Percentiles rank a stretch among this genome's conserved stretches.
phyloP scores from a whole-genome alignment of 768 basidiomycete species.

The Termitomyces sp. region DNA sequence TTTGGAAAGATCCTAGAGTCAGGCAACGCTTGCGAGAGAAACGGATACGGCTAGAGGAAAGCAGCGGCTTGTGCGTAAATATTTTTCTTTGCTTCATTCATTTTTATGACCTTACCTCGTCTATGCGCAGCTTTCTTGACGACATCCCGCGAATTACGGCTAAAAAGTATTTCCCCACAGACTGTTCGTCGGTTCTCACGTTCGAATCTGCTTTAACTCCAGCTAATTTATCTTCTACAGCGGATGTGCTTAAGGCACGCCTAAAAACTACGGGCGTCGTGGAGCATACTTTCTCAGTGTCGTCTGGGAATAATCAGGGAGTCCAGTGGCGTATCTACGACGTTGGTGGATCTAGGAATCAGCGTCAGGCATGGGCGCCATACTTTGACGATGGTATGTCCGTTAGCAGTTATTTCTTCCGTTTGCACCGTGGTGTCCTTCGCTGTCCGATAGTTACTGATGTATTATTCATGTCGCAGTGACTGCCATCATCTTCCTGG shows the following conservation, averaged over 20 bases:
- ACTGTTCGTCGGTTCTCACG: slow-evolving; percentile 41
- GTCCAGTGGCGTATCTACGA: slow-evolving; percentile 83
- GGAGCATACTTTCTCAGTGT: slow-evolving; percentile 73
- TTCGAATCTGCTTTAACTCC: slow-evolving; percentile 13
- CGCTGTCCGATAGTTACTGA: slow-evolving; percentile 2
- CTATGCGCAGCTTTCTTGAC: slow-evolving; percentile 61
- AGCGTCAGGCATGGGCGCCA: slow-evolving; percentile 84
- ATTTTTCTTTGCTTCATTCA: slow-evolving; percentile 5
- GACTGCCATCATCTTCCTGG: slow-evolving; percentile 85
- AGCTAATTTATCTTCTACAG: slow-evolving; percentile 29
- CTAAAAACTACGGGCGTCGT: slow-evolving; percentile 81
- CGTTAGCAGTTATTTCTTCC: background rate
- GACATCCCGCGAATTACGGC: slow-evolving; percentile 79
- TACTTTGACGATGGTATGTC: slow-evolving; percentile 79
- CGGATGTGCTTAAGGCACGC: slow-evolving; percentile 77
- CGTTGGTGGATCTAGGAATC: slow-evolving; percentile 77
- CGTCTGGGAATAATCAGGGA: slow-evolving; percentile 49
- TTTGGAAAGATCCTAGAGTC: slow-evolving; percentile 76
- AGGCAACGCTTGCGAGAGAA: slow-evolving; percentile 60
- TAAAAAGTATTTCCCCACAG: slow-evolving; percentile 77
- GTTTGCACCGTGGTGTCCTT: background rate
- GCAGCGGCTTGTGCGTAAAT: slow-evolving; percentile 74
- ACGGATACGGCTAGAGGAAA: slow-evolving; percentile 71
- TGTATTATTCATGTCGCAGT: slow-evolving; percentile 38
- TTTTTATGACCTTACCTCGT: slow-evolving; percentile 6